Base-by-base conservation (phyloP, 1,139 yeast genomes). In the Debaryomyces fabryi region DNA sequence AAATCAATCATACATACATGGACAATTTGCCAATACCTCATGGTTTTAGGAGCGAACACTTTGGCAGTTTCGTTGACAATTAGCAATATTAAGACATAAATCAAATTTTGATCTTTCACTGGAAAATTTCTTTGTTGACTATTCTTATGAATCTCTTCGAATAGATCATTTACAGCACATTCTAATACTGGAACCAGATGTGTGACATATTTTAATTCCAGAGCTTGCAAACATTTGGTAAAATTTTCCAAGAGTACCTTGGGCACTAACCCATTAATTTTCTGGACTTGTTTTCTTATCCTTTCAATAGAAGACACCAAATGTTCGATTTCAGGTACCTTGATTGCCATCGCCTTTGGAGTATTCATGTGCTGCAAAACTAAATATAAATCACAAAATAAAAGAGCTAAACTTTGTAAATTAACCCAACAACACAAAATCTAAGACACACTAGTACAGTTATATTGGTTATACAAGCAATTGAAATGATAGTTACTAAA, bases 21-120 rank as follows among this genome's bases (percentile, higher is more conserved):
- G 4, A 50, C 21, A 8, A 49, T 16, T 25, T 48, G 49, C 55
- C 55, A 51, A 24, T 38, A 46, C 6, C 30, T 46, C 12, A 37
- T 33, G 5, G 44, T n/a, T 6, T 15, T 20, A 5, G 52, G 36
- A 16, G 24, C 23, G 10, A 21, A 32, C 38, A n/a, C 13, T 34
- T 36, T 44, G 6, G 47, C 21, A 9, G n/a, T 13, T 10, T 8
- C n/a, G n/a, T 40, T 10, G 10, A 30, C 7, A 20, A 40, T 18
- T 9, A 40, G 15, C n/a, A 40, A 20, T 18, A 40, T 12, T 30
- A 40, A 20, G 9, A 13, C 10, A 13, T 40, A 9, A 27, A 32
- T 13, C 12, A 40, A 30, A 21, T 40, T 30, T 12, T 39, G 24
- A 23, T 32, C 35, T 10, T 10, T 32, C 12, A 32, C 2, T 2